Evolutionary conservation across 2,329 filamentous ascomycete genomes (phyloP), one percentile per base, ranked within the genome.

Genomic region (Nannizziopsis barbatae): DNA sequence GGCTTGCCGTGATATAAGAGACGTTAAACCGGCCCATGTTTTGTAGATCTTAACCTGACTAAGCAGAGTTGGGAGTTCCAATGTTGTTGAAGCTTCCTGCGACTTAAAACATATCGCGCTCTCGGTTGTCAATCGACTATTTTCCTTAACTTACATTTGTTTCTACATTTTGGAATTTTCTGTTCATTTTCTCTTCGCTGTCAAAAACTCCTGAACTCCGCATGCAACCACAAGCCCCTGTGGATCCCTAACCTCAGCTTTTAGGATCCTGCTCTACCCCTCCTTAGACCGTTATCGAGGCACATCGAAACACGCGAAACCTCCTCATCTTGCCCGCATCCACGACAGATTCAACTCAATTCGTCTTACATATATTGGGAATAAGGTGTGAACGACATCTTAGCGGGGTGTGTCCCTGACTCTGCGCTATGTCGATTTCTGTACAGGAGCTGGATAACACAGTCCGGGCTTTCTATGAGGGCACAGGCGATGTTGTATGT

Each of bases 381-480:
- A 37, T 37, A 14, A 17, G n/a, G n/a, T 14, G 35, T 14, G 7
- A 3, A 27, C 22, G 22, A 7, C 22, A 27, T 27, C 22, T 4
- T 4, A 20, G 48, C 39, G 17, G 39, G 37, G 42, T 49, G 47
- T 40, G 17, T 46, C 44, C 44, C 51, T 55, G 47, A 49, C 32
- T 31, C 58, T 59, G 58, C 64, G 60, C 58, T 57, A 82, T 81
- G 78, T 77, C 78, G 60, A 70, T 79, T 66, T 77, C 84, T 62
- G 90, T 98, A 70, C 81, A 84, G 69, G 92, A 98, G 80, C 81
- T 98, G 75, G 92, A 98, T 79, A 83, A 77, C 69, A 92, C 88
- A 58, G 90, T 96, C 76, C 89, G 86, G 68, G 81, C 86, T 74
- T 96, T 98, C 72, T 98, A 95, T 65, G 90, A 96, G 73, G 89